A percentile compares a stretch with the other conserved stretches of the same genome.
These are phyloP conservation scores for Trypanosoma vivax DNA, from an alignment of 208 protist species.

Conservation along the genomic window DNA sequence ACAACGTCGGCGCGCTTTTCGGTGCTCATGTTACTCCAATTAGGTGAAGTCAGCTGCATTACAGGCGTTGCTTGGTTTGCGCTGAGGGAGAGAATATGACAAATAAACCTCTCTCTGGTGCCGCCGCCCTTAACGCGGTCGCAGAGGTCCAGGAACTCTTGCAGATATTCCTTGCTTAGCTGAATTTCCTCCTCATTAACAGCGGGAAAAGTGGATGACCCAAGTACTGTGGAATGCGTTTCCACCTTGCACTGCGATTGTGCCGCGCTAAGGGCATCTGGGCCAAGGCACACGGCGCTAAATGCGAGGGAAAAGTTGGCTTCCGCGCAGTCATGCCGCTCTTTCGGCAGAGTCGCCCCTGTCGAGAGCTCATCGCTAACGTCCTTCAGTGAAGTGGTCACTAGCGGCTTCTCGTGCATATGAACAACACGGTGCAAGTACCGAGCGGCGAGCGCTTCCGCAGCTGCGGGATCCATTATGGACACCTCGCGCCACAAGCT, in stretches of 20 bases:
- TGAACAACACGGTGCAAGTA: conserved; percentile 44
- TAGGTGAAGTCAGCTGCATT: neutral
- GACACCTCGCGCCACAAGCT: conserved; percentile 14
- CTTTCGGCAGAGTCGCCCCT: too few relatives aligned
- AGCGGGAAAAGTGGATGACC: too few relatives aligned
- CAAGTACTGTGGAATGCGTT: too few relatives aligned
- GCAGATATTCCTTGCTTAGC: neutral
- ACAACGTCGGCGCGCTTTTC: conserved; percentile 6
- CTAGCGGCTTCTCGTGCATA: conserved; percentile 10
- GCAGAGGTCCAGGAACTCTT: conserved; percentile 19
- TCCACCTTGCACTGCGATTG: too few relatives aligned
- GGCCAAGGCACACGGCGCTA: conserved; percentile 6
- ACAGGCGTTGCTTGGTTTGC: neutral
- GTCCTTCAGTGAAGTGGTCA: too few relatives aligned
- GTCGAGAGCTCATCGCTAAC: too few relatives aligned
- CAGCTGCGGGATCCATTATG: conserved; percentile 4
- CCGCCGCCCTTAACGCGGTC: neutral
- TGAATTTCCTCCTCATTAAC: neutral
- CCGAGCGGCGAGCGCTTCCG: conserved; percentile 33
- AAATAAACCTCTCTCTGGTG: conserved; percentile 4
- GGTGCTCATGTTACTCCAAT: neutral
- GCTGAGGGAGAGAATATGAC: neutral
- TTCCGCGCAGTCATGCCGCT: conserved; percentile 2
- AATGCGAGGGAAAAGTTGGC: conserved; percentile 22
- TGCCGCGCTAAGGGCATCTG: neutral